Evolutionary conservation across 805 yeast species (phyloP), one percentile per base, ranked within the genome.

Genomic region (Saccharomycopsis selenospora): DNA sequence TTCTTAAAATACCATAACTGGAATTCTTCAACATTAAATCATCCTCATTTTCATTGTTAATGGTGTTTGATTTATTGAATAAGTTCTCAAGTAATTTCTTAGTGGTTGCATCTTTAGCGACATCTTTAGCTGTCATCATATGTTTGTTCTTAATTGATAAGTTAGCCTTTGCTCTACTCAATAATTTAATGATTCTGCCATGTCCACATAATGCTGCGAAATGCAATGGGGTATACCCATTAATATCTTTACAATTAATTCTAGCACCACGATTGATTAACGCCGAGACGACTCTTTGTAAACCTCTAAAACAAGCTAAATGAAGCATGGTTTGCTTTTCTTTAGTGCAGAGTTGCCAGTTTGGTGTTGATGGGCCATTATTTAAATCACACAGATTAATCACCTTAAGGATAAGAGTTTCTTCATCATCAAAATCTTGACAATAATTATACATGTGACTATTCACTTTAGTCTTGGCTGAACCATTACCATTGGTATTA

Each of bases 281-380:
- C 24, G 80, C 80, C 22, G 75, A 67, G 14, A 79, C 76, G 47
- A 93, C 70, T 28, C 74, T 71, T 38, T 67, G 63, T 58, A 86
- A 85, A 18, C 91, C 91, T 59, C 82, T 80, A 50, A 85, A 62
- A 8, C 89, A 75, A 1, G 98, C 89, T 53, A 93, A 71, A 65
- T 93, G 99, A 45, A 93, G 67, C 71, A 93, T 71, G 0, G 95
- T 81, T 62, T 93, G 96, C 13, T 96, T 95, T 60, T 86, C 86
- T 22, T 42, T 42, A 51, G 90, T 93, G 57, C 89, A 79, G 55
- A 89, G 71, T 24, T 87, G 88, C 80, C 93, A 77, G 60, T 88
- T 86, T 18, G 91, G 86, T 14, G 71, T 67, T 3, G 59, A 52
- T 11, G 47, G 54, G 6, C 51, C 55, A 43, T 69, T 76, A 58